Percentiles rank a stretch among this genome's conserved stretches.
Evolutionary conservation across 192 early-diverging fungal species (phyloP).

Genomic region (Linderina pennispora): DNA sequence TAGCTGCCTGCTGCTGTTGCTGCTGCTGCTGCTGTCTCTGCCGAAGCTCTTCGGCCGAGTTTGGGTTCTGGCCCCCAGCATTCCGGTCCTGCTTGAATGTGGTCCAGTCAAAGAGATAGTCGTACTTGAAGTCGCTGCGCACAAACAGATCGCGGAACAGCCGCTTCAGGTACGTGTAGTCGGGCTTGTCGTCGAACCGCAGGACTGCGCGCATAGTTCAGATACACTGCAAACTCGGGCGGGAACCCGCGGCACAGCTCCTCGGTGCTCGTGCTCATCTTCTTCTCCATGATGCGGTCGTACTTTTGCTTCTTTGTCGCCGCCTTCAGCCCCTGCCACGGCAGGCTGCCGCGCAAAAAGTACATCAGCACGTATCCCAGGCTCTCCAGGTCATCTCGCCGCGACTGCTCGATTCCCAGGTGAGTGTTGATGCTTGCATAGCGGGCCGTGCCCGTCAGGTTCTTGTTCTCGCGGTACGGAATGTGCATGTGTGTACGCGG

Average conservation of each 20-base stretch:
- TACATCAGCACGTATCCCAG: slow-evolving; percentile 89
- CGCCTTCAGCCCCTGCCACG: slow-evolving; percentile 91
- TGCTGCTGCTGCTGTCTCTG: slow-evolving; percentile 18
- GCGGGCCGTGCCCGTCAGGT: slow-evolving; percentile 85
- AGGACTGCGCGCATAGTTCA: slow-evolving; percentile 81
- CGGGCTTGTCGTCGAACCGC: slow-evolving; percentile 89
- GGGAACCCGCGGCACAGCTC: slow-evolving; percentile 78
- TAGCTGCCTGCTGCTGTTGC: slow-evolving; percentile 2
- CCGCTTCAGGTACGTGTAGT: slow-evolving; percentile 83
- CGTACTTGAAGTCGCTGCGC: slow-evolving; percentile 75
- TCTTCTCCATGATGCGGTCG: slow-evolving; percentile 92
- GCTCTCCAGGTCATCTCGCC: slow-evolving; percentile 88
- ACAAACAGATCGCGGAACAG: slow-evolving; percentile 82
- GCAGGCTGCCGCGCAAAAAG: slow-evolving; percentile 81
- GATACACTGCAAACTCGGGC: slow-evolving; percentile 79
- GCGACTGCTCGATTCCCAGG: slow-evolving; percentile 77
- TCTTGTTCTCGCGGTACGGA: slow-evolving; percentile 89
- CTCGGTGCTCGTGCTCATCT: slow-evolving; percentile 81
- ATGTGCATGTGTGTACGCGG: slow-evolving; percentile 81
- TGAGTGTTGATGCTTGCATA: slow-evolving; percentile 92
- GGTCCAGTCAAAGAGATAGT: slow-evolving; percentile 91
- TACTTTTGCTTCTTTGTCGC: slow-evolving; percentile 91
- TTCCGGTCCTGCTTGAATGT: too few species aligned
- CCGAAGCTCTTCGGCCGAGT: slow-evolving; percentile 30
- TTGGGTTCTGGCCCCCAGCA: slow-evolving; percentile 28